phyloP scores from a whole-genome alignment of 495 filamentous ascomycete species.

The Hypomontagnella monticulosa region DNA sequence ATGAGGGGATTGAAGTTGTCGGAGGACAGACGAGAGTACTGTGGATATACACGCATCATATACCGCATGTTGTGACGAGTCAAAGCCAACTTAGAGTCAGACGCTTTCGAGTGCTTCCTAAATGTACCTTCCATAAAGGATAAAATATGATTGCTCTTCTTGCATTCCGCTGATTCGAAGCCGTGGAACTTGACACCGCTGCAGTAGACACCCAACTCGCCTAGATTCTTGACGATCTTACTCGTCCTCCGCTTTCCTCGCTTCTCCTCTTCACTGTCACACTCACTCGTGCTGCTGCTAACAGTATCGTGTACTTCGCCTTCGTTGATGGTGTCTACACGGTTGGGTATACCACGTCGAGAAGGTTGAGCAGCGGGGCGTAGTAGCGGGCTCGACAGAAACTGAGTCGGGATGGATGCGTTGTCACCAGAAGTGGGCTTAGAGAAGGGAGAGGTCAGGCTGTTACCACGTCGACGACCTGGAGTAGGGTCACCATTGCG shows the following conservation, averaged over 20 bases:
- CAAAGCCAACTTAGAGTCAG: slow-evolving; percentile 75
- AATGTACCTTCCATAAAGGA: slow-evolving; percentile 91
- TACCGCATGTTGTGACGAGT: slow-evolving; percentile 90
- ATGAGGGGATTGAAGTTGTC: slow-evolving; percentile 91
- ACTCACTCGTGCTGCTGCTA: slow-evolving; percentile 66
- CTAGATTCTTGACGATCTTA: slow-evolving; percentile 86
- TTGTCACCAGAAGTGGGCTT: slow-evolving; percentile 67
- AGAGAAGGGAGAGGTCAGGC: slow-evolving; percentile 78
- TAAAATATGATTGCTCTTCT: slow-evolving; percentile 89
- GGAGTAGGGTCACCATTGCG: slow-evolving; percentile 51
- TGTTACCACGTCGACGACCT: slow-evolving; percentile 75
- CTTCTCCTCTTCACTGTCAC: slow-evolving; percentile 66
- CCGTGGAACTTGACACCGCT: slow-evolving; percentile 83
- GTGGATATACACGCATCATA: slow-evolving; percentile 93
- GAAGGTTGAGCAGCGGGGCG: slow-evolving; percentile 47
- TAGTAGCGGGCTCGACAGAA: slow-evolving; percentile 66
- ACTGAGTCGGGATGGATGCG: slow-evolving; percentile 58
- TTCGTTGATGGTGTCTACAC: slow-evolving; percentile 60
- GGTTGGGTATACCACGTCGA: slow-evolving; percentile 44
- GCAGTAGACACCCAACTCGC: slow-evolving; percentile 88
- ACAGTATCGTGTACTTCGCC: slow-evolving; percentile 59
- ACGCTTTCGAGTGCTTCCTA: slow-evolving; percentile 74
- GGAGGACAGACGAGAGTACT: slow-evolving; percentile 78
- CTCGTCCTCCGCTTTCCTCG: slow-evolving; percentile 72
- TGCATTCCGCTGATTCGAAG: slow-evolving; percentile 78